Evolutionary conservation across 306 rosid genomes (phyloP).

Genomic region (Quercus parvula): DNA sequence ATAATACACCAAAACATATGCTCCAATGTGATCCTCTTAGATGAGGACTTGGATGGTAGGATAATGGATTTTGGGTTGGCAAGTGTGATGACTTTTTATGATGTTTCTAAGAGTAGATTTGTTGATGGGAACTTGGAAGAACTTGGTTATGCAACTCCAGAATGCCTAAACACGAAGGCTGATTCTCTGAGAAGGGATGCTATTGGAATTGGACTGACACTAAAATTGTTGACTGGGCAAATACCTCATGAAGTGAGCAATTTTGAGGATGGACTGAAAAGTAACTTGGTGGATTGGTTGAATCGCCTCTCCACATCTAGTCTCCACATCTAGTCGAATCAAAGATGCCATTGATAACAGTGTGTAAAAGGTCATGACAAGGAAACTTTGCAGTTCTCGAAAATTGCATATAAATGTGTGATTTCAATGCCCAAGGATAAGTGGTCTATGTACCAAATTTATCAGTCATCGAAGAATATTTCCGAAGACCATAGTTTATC

Average conservation of each 20-base stretch:
- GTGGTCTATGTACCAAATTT: constrained; percentile 70
- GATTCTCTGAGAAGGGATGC: constrained; percentile 84
- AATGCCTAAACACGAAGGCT: constrained; percentile 69
- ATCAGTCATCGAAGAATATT: constrained; percentile 59
- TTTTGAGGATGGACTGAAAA: constrained; percentile 68
- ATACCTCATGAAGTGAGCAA: constrained; percentile 71
- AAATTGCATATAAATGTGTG: constrained; percentile 60
- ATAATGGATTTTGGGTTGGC: constrained; percentile 93
- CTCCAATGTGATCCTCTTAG: constrained; percentile 75
- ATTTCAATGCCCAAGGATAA: constrained; percentile 76
- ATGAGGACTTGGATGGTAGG: constrained; percentile 92
- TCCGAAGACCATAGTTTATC: constrained; percentile 52
- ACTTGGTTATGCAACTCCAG: constrained; percentile 87
- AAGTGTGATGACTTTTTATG: constrained; percentile 58
- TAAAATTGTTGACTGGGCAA: constrained; percentile 73
- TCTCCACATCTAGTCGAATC: constrained; percentile 41
- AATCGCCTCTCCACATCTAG: constrained; percentile 51
- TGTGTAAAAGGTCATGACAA: constrained; percentile 69
- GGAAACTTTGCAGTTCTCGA: constrained; percentile 72
- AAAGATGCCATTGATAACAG: constrained; percentile 73
- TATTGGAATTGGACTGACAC: constrained; percentile 78
- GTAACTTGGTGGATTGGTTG: constrained; percentile 84
- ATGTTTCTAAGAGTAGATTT: constrained; percentile 54
- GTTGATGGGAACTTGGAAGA: constrained; percentile 86
- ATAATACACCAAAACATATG: constrained; percentile 79